A percentile compares a stretch with the other conserved stretches of the same genome.
These are phyloP conservation scores for Fremontodendron californicum DNA, from an alignment of 345 rosid genomes.

Conservation along the genomic window DNA sequence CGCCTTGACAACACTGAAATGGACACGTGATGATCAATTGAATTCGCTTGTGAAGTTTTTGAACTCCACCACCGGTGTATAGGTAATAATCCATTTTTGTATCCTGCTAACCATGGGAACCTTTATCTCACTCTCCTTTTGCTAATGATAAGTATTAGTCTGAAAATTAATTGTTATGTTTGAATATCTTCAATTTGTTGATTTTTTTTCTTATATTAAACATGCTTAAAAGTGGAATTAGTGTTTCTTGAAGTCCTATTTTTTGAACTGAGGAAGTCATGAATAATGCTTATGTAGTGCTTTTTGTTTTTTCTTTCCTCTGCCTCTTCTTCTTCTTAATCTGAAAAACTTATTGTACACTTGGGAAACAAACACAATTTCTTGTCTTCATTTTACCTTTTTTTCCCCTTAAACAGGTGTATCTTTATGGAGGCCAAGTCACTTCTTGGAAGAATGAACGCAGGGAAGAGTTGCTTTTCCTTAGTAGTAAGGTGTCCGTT, in stretches of 20 bases:
- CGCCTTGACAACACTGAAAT: too few species aligned
- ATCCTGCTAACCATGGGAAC: background rate
- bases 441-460: slow-evolving; percentile 83
- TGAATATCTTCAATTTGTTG: background rate
- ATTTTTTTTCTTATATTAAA: background rate
- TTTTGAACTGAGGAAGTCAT: background rate
- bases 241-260: background rate
- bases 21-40: background rate
- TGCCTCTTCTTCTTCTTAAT: background rate
- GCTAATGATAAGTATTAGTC: background rate
- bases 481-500: slow-evolving; percentile 67
- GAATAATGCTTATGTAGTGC: background rate
- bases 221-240: background rate
- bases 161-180: background rate
- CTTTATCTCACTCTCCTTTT: background rate
- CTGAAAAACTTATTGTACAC: background rate
- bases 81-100: background rate
- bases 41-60: background rate
- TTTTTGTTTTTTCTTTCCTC: background rate
- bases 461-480: slow-evolving; percentile 74
- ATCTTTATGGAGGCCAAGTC: slow-evolving; percentile 75
- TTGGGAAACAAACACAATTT: background rate
- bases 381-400: background rate
- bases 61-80: background rate
- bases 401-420: slow-evolving; percentile 41